Evolutionary conservation across 345 rosid species (phyloP), one percentile per base, ranked within the genome.

Genomic region (Salix exigua): DNA sequence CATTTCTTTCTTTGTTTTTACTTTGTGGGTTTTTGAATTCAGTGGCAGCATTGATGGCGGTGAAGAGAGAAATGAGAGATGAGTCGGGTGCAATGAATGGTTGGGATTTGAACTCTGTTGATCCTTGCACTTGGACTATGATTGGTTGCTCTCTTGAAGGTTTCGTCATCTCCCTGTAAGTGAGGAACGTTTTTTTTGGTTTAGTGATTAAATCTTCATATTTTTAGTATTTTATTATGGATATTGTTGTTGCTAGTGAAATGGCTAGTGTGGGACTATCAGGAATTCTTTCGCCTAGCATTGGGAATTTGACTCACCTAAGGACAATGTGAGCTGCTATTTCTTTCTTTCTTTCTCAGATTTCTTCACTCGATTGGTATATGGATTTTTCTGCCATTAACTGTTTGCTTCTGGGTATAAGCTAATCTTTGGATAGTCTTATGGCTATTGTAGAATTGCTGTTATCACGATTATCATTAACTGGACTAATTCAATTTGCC

Each of bases 101-200:
- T 66, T 95, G 99, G 98, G 97, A 95, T 85, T 88, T 93, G 68
- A 91, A 93, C 87, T 95, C 99, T 3, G 99, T 95, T 80, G 99
- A 95, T 82, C 97, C 99, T 35, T 95, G 99, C 82, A 93, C 99
- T 77, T 95, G 99, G 99, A 88, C 84, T 79, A 95, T 91, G 99
- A 94, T 95, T 33, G 93, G 90, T 77, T 95, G 98, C 79, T 95
- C 99, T 40, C 26, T 74, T 63, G 87, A 91, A 82, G 98, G 98
- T 25, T 89, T 82, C 75, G 99, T 93, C 12, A 73, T 82, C 72
- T 93, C 98, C 35, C 88, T 92, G 99, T 95, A 82, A 80, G 98
- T 81, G 72, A 31, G 4, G 10, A 26, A 17, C 16, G 3, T 46
- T n/a, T 62, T 44, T 14, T 0, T 66, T 46, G 5, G 28, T 71